Percentiles rank a stretch among this genome's conserved stretches.
phyloP scores from a whole-genome alignment of 2,329 filamentous ascomycete genomes.

The Daldinia sp. region DNA sequence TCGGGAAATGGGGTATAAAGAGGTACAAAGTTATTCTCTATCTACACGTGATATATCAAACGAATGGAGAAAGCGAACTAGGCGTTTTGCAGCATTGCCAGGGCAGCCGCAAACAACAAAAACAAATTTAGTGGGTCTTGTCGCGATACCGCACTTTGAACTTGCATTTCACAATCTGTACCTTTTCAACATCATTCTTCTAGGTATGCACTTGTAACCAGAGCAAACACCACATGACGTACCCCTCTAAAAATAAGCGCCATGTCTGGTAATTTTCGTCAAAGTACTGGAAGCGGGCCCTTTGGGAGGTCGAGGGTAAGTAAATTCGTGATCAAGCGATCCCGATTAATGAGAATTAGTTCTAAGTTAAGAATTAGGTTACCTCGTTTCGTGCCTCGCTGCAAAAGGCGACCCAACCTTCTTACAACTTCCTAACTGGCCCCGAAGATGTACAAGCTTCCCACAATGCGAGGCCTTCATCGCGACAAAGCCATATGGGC shows the following conservation, averaged over 20 bases:
- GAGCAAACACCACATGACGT: conserved; percentile 2
- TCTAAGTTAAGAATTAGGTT: conserved; percentile 50
- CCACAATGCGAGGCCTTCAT: conserved; percentile 52
- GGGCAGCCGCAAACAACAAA: conserved; percentile 47
- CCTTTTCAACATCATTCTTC: conserved; percentile 11
- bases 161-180: not conserved
- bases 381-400: conserved; percentile 63
- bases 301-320: conserved; percentile 51
- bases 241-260: conserved; percentile 20
- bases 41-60: conserved; percentile 6
- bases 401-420: conserved; percentile 60
- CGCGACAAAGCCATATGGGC: conserved; percentile 57
- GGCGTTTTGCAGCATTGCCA: conserved; percentile 35
- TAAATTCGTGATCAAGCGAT: conserved; percentile 27
- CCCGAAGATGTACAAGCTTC: conserved; percentile 57
- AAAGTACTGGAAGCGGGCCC: conserved; percentile 46
- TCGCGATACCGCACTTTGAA: conserved; percentile 14
- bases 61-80: not conserved
- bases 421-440: conserved; percentile 71
- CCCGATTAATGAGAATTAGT: conserved; percentile 5
- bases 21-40: not conserved
- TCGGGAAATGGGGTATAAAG: not conserved
- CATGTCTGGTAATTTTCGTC: conserved; percentile 48
- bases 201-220: conserved; percentile 27
- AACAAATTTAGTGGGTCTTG: conserved; percentile 40